Percentiles rank a stretch among this genome's conserved stretches.
Conservation (phyloP, 208 protist genomes). For the Leishmania major region DNA sequence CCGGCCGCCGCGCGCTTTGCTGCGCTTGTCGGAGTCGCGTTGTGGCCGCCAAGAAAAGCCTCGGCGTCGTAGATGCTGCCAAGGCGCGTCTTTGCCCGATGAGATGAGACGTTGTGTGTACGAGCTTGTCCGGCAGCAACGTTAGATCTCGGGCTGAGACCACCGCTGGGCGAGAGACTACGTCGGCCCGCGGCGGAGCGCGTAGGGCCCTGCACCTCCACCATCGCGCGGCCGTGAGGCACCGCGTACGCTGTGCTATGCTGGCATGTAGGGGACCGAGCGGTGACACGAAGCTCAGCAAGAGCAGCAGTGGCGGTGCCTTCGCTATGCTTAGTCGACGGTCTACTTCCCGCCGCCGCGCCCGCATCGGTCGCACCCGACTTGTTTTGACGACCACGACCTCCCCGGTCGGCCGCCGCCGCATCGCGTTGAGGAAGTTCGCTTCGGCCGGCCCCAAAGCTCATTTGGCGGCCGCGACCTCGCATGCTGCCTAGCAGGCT, state of each 20-base stretch:
- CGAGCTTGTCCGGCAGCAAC: background rate
- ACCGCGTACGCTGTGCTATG: no score
- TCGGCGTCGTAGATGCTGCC: slow-evolving; percentile 7
- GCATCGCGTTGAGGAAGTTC: background rate
- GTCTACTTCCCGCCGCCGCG: no score
- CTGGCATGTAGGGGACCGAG: background rate
- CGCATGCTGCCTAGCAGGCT: slow-evolving; percentile 6
- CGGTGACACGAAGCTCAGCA: background rate
- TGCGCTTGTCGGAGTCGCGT: background rate
- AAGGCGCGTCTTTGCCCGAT: background rate
- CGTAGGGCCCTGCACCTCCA: slow-evolving; percentile 3
- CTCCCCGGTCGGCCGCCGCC: background rate
- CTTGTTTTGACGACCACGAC: background rate
- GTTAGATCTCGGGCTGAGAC: background rate
- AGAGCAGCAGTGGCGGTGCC: background rate
- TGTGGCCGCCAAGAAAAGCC: slow-evolving; percentile 7
- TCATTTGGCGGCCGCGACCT: background rate
- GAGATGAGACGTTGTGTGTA: background rate
- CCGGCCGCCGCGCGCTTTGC: background rate
- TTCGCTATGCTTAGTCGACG: background rate
- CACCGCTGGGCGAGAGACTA: background rate
- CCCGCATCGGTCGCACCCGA: background rate
- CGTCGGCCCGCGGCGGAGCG: background rate
- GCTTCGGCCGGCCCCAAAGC: background rate
- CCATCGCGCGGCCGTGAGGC: background rate